phyloP scores from a whole-genome alignment of 2,329 filamentous ascomycete genomes.

The Lachnellula cervina region DNA sequence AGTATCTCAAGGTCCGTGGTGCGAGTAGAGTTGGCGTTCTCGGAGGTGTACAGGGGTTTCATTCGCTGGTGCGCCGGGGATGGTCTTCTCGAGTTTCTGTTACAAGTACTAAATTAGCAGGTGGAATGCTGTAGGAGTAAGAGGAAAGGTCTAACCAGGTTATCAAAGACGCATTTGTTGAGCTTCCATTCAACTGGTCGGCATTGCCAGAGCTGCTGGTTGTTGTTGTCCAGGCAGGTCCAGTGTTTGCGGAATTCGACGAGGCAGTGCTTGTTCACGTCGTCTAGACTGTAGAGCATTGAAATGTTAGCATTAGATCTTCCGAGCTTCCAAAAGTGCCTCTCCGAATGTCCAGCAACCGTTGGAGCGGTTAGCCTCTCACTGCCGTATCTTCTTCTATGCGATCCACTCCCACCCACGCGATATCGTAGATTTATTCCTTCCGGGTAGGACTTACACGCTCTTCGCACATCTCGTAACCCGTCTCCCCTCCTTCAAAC shows the following conservation, averaged over 20 bases:
- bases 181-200: slow-evolving; percentile 80
- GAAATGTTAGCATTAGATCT: slow-evolving; percentile 2
- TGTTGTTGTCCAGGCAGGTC: slow-evolving; percentile 94
- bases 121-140: background rate
- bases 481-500: slow-evolving; percentile 91
- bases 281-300: slow-evolving; percentile 62
- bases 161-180: slow-evolving; percentile 94
- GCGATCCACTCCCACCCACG: background rate
- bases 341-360: background rate
- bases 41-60: slow-evolving; percentile 71
- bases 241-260: slow-evolving; percentile 89
- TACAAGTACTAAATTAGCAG: background rate
- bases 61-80: slow-evolving; percentile 67
- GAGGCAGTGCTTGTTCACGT: slow-evolving; percentile 93
- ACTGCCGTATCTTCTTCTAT: background rate
- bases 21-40: slow-evolving; percentile 49
- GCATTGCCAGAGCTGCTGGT: slow-evolving; percentile 97
- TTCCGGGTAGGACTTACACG: slow-evolving; percentile 62
- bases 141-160: slow-evolving; percentile 62
- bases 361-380: background rate
- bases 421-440: background rate
- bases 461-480: slow-evolving; percentile 94
- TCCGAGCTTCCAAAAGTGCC: background rate
- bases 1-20: slow-evolving; percentile 19
- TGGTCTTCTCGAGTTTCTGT: slow-evolving; percentile 75